phyloP scores from a whole-genome alignment of 768 basidiomycete species.

The Cystofilobasidium capitatum region DNA sequence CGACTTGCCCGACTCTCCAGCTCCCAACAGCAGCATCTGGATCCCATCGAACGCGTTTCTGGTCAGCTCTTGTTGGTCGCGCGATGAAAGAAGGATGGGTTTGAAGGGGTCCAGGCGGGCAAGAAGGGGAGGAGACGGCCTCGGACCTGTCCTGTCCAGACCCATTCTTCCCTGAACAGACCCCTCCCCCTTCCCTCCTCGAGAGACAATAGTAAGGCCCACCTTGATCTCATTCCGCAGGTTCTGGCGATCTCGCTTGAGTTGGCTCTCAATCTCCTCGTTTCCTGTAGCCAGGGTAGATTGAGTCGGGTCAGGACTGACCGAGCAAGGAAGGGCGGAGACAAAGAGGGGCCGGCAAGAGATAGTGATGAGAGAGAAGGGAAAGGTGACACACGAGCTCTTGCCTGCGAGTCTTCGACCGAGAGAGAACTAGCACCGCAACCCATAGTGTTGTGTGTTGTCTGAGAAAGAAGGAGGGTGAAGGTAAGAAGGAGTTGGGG shows the following conservation, averaged over 20 bases:
- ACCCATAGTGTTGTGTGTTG: too few species aligned
- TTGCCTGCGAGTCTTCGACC: too few species aligned
- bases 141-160: not conserved
- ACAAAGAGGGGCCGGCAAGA: not conserved
- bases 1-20: conserved; percentile 94
- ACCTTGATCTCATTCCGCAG: conserved; percentile 71
- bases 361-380: too few species aligned
- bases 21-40: conserved; percentile 90
- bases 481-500: too few species aligned
- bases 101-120: not conserved
- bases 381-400: too few species aligned
- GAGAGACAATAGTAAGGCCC: not conserved
- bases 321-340: not conserved
- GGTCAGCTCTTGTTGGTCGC: not conserved
- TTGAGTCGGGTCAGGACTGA: not conserved
- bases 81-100: not conserved
- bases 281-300: conserved; percentile 44
- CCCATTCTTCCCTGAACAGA: too few species aligned
- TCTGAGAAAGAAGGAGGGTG: too few species aligned
- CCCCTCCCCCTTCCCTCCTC: too few species aligned
- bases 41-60: conserved; percentile 19
- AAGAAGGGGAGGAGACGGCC: not conserved
- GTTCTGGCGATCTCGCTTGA: conserved; percentile 76
- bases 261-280: conserved; percentile 86
- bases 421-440: too few species aligned